phyloP scores from a whole-genome alignment of 164 flowering plant genomes.

The Aristolochia contorta region DNA sequence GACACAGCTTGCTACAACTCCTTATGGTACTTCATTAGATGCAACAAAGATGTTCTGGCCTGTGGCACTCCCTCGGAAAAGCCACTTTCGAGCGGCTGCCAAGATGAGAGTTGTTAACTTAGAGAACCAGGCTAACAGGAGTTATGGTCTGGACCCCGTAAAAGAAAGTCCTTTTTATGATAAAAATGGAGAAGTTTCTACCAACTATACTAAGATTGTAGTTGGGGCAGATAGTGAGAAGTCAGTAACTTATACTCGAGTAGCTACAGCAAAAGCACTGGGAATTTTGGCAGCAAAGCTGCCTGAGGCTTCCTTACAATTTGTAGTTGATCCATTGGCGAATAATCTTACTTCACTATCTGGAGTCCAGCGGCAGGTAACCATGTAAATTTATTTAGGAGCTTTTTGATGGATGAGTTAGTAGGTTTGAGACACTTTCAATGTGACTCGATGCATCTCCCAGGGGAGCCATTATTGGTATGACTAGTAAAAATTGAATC shows the following conservation, averaged over 20 bases:
- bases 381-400: background rate
- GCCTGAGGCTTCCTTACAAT: slow-evolving; percentile 39
- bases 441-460: too few relatives aligned
- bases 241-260: slow-evolving; percentile 86
- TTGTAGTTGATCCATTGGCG: slow-evolving; percentile 63
- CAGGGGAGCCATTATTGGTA: too few relatives aligned
- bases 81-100: slow-evolving; percentile 85
- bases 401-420: background rate
- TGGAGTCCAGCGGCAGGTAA: slow-evolving; percentile 96
- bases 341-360: slow-evolving; percentile 65
- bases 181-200: slow-evolving; percentile 45
- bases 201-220: slow-evolving; percentile 44
- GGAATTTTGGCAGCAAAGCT: slow-evolving; percentile 78
- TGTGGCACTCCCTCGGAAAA: slow-evolving; percentile 73
- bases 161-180: slow-evolving; percentile 33
- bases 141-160: slow-evolving; percentile 23
- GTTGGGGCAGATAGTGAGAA: slow-evolving; percentile 89
- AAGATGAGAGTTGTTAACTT: slow-evolving; percentile 85
- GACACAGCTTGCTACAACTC: slow-evolving; percentile 81
- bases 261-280: slow-evolving; percentile 70
- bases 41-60: slow-evolving; percentile 96
- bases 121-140: slow-evolving; percentile 40
- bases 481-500: too few relatives aligned
- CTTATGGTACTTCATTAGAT: slow-evolving; percentile 81
- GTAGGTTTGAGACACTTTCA: background rate